These are phyloP conservation scores for Isatis tinctoria DNA, from an alignment of 345 rosid species.

Conservation along the genomic window DNA sequence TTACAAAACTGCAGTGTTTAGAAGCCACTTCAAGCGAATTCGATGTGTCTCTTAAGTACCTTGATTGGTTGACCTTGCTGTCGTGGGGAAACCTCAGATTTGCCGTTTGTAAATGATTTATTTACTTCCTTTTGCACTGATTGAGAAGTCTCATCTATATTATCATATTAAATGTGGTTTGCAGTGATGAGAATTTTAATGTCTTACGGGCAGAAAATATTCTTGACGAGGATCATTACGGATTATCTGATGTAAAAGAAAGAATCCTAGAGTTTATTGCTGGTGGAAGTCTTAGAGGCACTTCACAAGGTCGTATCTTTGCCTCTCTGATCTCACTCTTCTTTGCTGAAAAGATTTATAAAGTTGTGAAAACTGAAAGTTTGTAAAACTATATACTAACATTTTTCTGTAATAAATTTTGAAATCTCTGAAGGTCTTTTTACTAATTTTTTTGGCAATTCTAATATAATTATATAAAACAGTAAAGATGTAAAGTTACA, in stretches of 20 bases:
- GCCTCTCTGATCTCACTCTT: background rate
- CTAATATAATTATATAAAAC: too few species aligned
- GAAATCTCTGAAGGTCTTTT: too few species aligned
- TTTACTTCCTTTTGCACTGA: background rate
- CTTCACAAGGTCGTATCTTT: slow-evolving; percentile 56
- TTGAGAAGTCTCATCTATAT: background rate
- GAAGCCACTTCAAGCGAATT: slow-evolving; percentile 87
- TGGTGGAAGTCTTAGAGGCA: slow-evolving; percentile 83
- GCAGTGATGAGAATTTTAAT: slow-evolving; percentile 91
- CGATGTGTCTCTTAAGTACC: slow-evolving; percentile 74
- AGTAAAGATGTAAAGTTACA: too few species aligned
- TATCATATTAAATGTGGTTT: background rate
- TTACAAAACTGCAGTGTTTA: slow-evolving; percentile 71
- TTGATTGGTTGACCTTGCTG: slow-evolving; percentile 88
- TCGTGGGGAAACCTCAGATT: slow-evolving; percentile 95
- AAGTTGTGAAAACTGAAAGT: slow-evolving; percentile 6
- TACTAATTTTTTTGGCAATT: too few species aligned
- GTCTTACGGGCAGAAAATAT: slow-evolving; percentile 66
- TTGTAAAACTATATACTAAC: too few species aligned
- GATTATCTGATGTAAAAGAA: slow-evolving; percentile 90
- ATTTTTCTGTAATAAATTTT: too few species aligned
- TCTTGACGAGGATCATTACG: slow-evolving; percentile 94
- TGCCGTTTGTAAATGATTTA: background rate
- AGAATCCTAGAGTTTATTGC: slow-evolving; percentile 84
- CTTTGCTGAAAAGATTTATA: background rate